Base-by-base conservation (phyloP, 768 basidiomycete genomes). In the Phanerodontia chrysosporium region DNA sequence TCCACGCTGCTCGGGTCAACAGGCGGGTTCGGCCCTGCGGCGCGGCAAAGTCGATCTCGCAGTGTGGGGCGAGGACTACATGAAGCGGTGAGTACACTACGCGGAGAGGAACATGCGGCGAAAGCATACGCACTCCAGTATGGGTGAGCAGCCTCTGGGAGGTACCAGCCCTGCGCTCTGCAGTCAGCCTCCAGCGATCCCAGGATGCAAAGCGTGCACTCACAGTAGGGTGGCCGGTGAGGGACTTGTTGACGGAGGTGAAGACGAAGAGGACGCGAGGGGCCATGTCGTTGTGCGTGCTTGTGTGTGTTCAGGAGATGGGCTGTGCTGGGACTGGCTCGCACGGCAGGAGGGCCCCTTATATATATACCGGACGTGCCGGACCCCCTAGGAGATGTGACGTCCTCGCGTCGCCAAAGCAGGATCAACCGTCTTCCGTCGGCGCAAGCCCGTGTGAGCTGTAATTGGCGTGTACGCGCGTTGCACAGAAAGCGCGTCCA, bases 151-250 rank as follows among this genome's bases (percentile, higher is more conserved):
- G 70, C 73, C 51, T 93, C 90, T 5, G 89, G 86, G 29, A 90
- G 78, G 71, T 84, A 92, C 85, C 85, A 90, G 22, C 89, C 89
- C 86, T 87, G 58, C 28, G n/a, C 12, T 5, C 6, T n/a, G 46
- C 30, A 39, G 59, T 42, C 14, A 39, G 35, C n/a, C 54, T 6
- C 4, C 46, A 13, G n/a, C 2, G 28, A 30, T 7, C 24, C 51
- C 30, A 12, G 7, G 3, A 22, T 18, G 16, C 39, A 57, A 1
- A 9, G 51, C n/a, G 36, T 24, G 29, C 4, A 59, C 77, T 66
- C 68, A 85, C 85, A 12, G 81, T 86, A n/a, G 69, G 72, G 0
- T 54, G 64, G 22, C 80, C 83, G 16, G 74, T 78, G 21, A 87
- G 75, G 24, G 80, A 79, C 69, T 80, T 83, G 68, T 82, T 70